Conservation (phyloP, 2,329 filamentous ascomycete species). For the Berkeleyomyces basicola region DNA sequence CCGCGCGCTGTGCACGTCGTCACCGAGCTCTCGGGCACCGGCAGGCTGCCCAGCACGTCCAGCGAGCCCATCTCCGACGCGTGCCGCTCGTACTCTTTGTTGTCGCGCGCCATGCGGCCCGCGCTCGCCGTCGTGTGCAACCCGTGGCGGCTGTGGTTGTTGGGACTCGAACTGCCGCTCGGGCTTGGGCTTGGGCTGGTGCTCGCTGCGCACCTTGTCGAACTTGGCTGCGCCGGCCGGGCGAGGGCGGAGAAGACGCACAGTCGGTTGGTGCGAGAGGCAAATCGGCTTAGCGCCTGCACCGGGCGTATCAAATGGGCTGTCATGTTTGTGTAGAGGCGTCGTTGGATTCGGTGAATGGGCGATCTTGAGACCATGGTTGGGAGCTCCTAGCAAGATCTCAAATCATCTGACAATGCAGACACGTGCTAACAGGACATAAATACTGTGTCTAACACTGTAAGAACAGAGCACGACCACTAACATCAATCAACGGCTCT, state of each 20-base stretch:
- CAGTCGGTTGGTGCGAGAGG: background rate
- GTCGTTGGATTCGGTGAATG: background rate
- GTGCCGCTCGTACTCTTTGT: background rate
- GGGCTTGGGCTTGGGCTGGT: background rate
- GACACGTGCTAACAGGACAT: background rate
- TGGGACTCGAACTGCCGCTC: background rate
- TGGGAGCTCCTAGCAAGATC: background rate
- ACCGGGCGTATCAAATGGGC: background rate
- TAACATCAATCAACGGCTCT: background rate
- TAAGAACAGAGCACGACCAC: background rate
- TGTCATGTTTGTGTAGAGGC: background rate
- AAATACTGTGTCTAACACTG: background rate
- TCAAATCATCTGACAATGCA: background rate
- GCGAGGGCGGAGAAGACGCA: background rate
- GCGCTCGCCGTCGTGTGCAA: too few relatives aligned
- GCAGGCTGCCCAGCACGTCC: slow-evolving; percentile 61
- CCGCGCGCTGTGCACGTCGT: slow-evolving; percentile 70
- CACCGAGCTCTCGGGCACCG: slow-evolving; percentile 64
- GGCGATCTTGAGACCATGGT: background rate
- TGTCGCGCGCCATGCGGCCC: background rate
- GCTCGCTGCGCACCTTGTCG: too few relatives aligned
- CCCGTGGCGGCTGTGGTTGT: slow-evolving; percentile 13
- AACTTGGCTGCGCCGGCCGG: too few relatives aligned
- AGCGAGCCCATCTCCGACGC: slow-evolving; percentile 24
- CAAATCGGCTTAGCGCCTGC: background rate